Evolutionary conservation across 2,329 filamentous ascomycete species (phyloP), one percentile per base, ranked within the genome.

Genomic region (Xylaria sp.): DNA sequence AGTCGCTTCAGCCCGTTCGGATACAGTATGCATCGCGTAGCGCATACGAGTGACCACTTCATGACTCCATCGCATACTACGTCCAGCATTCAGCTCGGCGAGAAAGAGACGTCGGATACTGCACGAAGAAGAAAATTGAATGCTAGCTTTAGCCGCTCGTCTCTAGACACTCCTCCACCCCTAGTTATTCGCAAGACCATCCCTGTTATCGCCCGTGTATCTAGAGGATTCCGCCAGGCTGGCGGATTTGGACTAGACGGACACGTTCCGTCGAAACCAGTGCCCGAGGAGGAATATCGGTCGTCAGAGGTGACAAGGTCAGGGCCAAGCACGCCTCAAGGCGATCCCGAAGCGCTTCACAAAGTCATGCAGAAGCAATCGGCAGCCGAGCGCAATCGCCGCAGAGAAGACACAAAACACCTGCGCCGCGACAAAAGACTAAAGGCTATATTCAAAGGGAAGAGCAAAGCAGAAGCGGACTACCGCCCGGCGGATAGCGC

Each of bases 171-270:
- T 31, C 39, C 62, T 36, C 61, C 20, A 1, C 60, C 48, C 13
- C 52, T 10, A 1, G 39, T 67, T 28, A 55, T 66, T 15, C 63
- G 67, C 15, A 72, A 62, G 15, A 69, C 72, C 18, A 69, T 73
- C 28, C 72, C 73, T 9, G 68, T 71, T 13, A 25, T 73, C 46
- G 61, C 67, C 15, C 71, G 72, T 25, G 52, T 74, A 7, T 70
- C 71, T 1, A 71, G 72, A 36, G 62, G 66, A 20, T 36, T 75
- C 2, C 64, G 60, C 1, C 31, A 52, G 28, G 57, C 66, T 5
- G 41, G 65, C 10, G 62, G 57, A n/a, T 74, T 78, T 49, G 76
- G 75, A 18, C 68, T 77, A 20, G 76, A 78, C 36, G 76, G 76
- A 0, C 64, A 75, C 18, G 46, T 68, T 10, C 46, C 70, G 8